These are phyloP conservation scores for Sclerotinia nivalis DNA, from an alignment of 2,329 filamentous ascomycete species.

Conservation along the genomic window DNA sequence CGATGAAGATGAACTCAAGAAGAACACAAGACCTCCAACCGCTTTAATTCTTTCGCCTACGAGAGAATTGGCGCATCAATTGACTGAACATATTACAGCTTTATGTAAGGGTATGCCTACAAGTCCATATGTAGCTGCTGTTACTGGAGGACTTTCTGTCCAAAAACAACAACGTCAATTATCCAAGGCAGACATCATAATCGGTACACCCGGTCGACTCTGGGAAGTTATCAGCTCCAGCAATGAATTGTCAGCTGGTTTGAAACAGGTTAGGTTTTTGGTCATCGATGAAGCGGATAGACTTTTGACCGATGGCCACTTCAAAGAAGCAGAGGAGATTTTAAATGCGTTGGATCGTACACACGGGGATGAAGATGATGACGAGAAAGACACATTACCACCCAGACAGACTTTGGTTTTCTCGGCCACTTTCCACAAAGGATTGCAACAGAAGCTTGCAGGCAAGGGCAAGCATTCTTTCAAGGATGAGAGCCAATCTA, in stretches of 20 bases:
- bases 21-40: conserved; percentile 54
- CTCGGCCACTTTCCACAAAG: conserved; percentile 92
- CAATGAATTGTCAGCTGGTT: conserved; percentile 64
- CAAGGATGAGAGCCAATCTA: conserved; percentile 73
- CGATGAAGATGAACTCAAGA: conserved; percentile 43
- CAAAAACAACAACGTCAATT: conserved; percentile 90
- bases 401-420: conserved; percentile 88
- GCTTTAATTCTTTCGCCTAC: conserved; percentile 89
- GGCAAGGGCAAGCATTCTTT: conserved; percentile 65
- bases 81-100: conserved; percentile 77
- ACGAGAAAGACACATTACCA: conserved; percentile 48
- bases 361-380: conserved; percentile 50
- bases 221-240: conserved; percentile 91
- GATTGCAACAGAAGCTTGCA: conserved; percentile 84
- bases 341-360: conserved; percentile 74
- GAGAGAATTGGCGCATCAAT: conserved; percentile 88
- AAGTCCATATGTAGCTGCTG: conserved; percentile 74
- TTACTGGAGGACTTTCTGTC: conserved; percentile 91
- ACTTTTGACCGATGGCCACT: conserved; percentile 87
- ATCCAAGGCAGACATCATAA: conserved; percentile 82
- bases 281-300: conserved; percentile 95
- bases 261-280: conserved; percentile 76
- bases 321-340: conserved; percentile 91
- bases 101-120: conserved; percentile 64
- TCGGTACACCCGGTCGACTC: conserved; percentile 86